Evolutionary conservation across 78 protist genomes (phyloP), one percentile per base, ranked within the genome.

Genomic region (Emiliania huxleyi): DNA sequence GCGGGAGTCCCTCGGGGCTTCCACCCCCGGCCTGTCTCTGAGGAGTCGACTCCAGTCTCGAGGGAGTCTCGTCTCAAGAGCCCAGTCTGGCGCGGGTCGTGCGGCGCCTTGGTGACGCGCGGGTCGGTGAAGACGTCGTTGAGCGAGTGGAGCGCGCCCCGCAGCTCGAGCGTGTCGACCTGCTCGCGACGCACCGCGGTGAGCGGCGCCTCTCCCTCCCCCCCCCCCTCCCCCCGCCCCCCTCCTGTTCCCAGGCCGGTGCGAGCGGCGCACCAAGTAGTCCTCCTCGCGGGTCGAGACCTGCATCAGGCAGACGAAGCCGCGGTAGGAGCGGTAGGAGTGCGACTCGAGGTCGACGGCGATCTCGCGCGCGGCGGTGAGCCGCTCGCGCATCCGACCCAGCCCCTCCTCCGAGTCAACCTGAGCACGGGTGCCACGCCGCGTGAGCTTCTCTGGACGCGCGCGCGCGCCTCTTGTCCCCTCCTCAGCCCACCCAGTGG

Each of bases 261-360:
- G 69, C 42, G 91, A 75, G 1, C 44, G 5, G 25, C 99, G 95
- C 18, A 99, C 91, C 38, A 99, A 19, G 93, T 69, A 98, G 95
- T 99, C 99, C 77, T 91, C 94, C 35, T 62, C 37, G 26, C 98
- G 91, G 3, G 98, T 96, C 6, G 99, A 97, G 35, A 98, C 45
- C 81, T 90, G 99, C 99, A 98, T 97, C 48, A 99, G 95, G 94
- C 99, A 99, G 25, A 90, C 91, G 71, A 98, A 95, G n/a, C 99
- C 99, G 81, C 97, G 93, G 91, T 89, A 98, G 0, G 98, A 92
- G 40, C 98, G 98, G 81, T 91, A 91, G 42, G 69, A 38, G 95
- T 98, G 99, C 48, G 93, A 92, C 92, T 98, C 99, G 26, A 99
- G 90, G 85, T 98, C 99, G 44, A 98, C 69, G 6, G 99, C 99